These are phyloP conservation scores for Lindgomyces ingoldianus DNA, from an alignment of 495 filamentous ascomycete species.

Conservation along the genomic window DNA sequence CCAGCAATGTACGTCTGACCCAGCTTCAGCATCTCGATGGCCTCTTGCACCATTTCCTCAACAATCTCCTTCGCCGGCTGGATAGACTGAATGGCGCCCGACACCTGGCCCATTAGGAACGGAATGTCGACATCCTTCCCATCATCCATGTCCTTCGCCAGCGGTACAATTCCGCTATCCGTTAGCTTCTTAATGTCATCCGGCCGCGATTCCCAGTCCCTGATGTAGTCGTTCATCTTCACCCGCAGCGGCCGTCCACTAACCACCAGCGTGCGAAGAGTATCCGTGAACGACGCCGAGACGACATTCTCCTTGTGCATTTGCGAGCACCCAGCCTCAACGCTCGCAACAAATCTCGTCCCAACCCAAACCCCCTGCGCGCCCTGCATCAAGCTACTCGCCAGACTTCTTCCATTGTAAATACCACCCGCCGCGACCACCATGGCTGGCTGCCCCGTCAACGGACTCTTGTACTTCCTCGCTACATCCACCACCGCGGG, in stretches of 20 bases:
- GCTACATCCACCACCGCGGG: slow-evolving; percentile 49
- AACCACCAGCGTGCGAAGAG: slow-evolving; percentile 73
- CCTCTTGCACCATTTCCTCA: slow-evolving; percentile 80
- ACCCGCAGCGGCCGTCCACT: slow-evolving; percentile 78
- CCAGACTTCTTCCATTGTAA: slow-evolving; percentile 46
- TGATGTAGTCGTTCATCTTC: slow-evolving; percentile 78
- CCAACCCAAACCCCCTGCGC: slow-evolving; percentile 55
- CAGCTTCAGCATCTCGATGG: slow-evolving; percentile 66
- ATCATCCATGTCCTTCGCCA: slow-evolving; percentile 78
- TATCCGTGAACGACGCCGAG: slow-evolving; percentile 69
- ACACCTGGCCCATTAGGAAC: slow-evolving; percentile 93
- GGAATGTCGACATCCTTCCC: slow-evolving; percentile 75
- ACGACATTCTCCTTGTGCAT: slow-evolving; percentile 83
- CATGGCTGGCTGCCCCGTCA: slow-evolving; percentile 47
- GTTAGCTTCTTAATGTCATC: slow-evolving; percentile 71
- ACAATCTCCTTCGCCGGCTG: slow-evolving; percentile 81
- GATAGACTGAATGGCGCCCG: slow-evolving; percentile 69
- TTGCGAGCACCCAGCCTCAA: slow-evolving; percentile 74
- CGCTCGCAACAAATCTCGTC: slow-evolving; percentile 77
- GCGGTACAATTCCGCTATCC: slow-evolving; percentile 70
- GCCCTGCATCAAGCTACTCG: slow-evolving; percentile 48
- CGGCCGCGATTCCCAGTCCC: slow-evolving; percentile 72
- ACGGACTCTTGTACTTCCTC: slow-evolving; percentile 46
- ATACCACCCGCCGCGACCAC: slow-evolving; percentile 50
- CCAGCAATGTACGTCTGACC: slow-evolving; percentile 51